Conservation (phyloP, 2,329 filamentous ascomycete species). For the Cladosporium velox region DNA sequence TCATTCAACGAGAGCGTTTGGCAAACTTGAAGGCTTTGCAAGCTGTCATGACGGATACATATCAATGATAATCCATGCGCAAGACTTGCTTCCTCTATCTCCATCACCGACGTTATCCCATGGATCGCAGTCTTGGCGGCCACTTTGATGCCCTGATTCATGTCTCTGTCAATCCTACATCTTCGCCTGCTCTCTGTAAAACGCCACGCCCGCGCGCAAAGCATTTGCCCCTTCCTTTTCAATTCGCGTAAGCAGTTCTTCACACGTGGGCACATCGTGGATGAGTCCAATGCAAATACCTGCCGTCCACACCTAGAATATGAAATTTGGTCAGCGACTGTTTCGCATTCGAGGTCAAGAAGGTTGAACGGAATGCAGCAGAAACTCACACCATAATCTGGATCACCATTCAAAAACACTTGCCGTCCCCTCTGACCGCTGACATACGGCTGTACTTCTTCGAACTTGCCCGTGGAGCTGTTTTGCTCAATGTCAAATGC, state of each 20-base stretch:
- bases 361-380: neutral
- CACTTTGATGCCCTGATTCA: too few species aligned
- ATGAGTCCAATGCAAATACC: conserved; percentile 79
- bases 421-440: conserved; percentile 87
- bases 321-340: too few species aligned
- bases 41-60: too few species aligned
- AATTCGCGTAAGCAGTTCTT: conserved; percentile 48
- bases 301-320: conserved; percentile 82
- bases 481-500: conserved; percentile 81
- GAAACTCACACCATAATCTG: conserved; percentile 77
- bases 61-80: too few species aligned
- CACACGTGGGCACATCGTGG: conserved; percentile 53
- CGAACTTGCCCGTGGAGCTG: conserved; percentile 82
- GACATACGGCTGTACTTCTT: conserved; percentile 81
- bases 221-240: conserved; percentile 49
- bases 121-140: too few species aligned
- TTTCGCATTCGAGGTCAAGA: neutral
- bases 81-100: too few species aligned
- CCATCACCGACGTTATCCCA: too few species aligned
- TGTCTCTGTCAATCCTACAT: too few species aligned
- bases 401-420: conserved; percentile 90
- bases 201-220: conserved; percentile 27
- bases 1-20: too few species aligned
- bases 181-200: too few species aligned
- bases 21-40: too few species aligned